These are phyloP conservation scores for Backusella luteola DNA, from an alignment of 192 early-diverging fungal species.

Conservation along the genomic window DNA sequence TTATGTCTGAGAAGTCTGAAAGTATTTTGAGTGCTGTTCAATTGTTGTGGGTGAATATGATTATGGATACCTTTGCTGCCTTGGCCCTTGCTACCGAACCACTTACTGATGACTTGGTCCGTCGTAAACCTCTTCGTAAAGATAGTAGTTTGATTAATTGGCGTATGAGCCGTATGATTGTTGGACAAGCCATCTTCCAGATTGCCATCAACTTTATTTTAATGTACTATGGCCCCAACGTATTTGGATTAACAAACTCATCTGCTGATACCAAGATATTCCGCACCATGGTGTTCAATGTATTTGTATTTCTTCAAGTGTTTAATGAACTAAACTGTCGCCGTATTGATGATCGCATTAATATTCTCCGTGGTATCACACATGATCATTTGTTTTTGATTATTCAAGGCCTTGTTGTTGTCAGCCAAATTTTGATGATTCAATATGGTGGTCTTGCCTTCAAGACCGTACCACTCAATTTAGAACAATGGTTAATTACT, in stretches of 20 bases:
- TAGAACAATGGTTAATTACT: conserved; percentile 76
- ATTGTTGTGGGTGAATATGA: conserved; percentile 93
- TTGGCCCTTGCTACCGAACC: conserved; percentile 89
- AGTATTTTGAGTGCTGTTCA: conserved; percentile 88
- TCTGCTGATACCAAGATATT: conserved; percentile 41
- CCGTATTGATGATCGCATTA: conserved; percentile 72
- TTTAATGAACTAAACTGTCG: conserved; percentile 96
- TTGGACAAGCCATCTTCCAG: conserved; percentile 91
- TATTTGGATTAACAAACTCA: conserved; percentile 57
- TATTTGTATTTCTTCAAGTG: conserved; percentile 92
- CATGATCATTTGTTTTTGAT: conserved; percentile 77
- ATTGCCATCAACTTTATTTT: conserved; percentile 70
- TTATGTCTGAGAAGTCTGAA: conserved; percentile 65
- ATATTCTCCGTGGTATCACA: conserved; percentile 82
- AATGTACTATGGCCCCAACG: conserved; percentile 48
- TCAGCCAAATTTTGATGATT: conserved; percentile 81
- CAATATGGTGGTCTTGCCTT: conserved; percentile 86
- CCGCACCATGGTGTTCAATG: conserved; percentile 87
- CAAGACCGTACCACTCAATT: conserved; percentile 66
- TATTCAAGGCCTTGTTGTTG: conserved; percentile 53
- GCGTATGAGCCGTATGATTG: conserved; percentile 92
- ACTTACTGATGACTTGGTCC: conserved; percentile 82
- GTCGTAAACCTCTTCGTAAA: conserved; percentile 73
- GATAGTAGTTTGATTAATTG: conserved; percentile 80
- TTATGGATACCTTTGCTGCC: conserved; percentile 94